Evolutionary conservation across 192 early-diverging fungal species (phyloP), one percentile per base, ranked within the genome.

Genomic region (Helicostylum pulchrum): DNA sequence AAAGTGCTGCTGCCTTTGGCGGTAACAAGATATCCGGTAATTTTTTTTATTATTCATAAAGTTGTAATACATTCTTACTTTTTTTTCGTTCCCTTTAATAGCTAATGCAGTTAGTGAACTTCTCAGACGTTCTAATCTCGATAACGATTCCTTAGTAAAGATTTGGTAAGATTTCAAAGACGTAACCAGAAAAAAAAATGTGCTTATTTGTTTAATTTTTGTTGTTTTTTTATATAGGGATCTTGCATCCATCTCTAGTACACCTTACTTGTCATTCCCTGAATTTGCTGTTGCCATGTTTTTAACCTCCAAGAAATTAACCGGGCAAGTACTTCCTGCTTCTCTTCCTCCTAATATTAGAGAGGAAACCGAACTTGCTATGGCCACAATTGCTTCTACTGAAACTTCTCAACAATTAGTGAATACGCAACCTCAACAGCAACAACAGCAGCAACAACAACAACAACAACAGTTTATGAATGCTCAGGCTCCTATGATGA

Each of bases 251-350:
- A 57, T 81, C 0, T 65, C 70, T 19, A 63, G 70, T 4, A 51
- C 68, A 34, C 82, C 81, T 6, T 72, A 80, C 23, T 68, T 88
- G 19, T 76, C 80, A 30, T 72, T 85, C 52, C 68, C 85, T 0
- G 87, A 88, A 64, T 88, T 88, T 69, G 81, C 76, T 44, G 65
- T 88, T 51, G 81, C 85, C 48, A 84, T 88, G 87, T 85, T 77
- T 60, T 67, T 88, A 39, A 78, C 85, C 0, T 74, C 82, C 26
- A 74, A 72, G 3, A 75, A 80, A 31, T 64, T 86, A 23, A 67
- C 52, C 4, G 83, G 83, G n/a, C 78, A 84, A 53, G 58, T 73
- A 0, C 23, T 88, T 44, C 87, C 87, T 1, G 61, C 51, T 6
- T 65, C 59, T 15, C 62, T 87, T 44, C 80, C 83, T 17, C 66